Evolutionary conservation across 2,329 filamentous ascomycete species (phyloP).

Genomic region (Claviceps quebecensis): DNA sequence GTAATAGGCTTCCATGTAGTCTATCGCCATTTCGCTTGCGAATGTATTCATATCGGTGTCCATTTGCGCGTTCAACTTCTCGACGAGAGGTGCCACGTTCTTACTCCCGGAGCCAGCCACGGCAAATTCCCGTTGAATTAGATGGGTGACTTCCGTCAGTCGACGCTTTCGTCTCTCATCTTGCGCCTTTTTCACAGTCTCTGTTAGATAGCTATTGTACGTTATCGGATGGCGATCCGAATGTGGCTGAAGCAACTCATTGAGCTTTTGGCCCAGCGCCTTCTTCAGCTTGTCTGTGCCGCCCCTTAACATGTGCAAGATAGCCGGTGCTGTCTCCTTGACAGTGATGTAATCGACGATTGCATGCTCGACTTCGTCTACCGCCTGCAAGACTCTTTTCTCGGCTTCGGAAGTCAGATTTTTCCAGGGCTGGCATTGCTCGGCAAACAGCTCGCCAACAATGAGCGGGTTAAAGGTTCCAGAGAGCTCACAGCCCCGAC

Average conservation of each 20-base stretch:
- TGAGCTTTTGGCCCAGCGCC: conserved; percentile 15
- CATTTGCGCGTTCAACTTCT: background rate
- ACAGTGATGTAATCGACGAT: conserved; percentile 9
- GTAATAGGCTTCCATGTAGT: conserved; percentile 27
- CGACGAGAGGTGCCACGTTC: background rate
- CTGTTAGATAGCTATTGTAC: conserved; percentile 34
- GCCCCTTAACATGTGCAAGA: conserved; percentile 9
- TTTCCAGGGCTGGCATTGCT: conserved; percentile 43
- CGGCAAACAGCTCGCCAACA: conserved; percentile 42
- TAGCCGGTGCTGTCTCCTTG: conserved; percentile 4
- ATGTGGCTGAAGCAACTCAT: conserved; percentile 3
- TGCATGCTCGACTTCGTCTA: conserved; percentile 3
- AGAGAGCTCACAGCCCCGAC: conserved; percentile 36
- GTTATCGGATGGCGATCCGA: conserved; percentile 31
- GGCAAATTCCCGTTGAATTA: background rate
- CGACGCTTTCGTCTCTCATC: conserved; percentile 1
- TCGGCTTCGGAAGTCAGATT: conserved; percentile 19
- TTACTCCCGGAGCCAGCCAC: too few species aligned
- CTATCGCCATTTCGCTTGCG: conserved; percentile 12
- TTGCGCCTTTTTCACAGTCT: conserved; percentile 21
- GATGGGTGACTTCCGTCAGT: background rate
- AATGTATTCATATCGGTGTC: conserved; percentile 2
- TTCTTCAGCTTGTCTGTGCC: conserved; percentile 9
- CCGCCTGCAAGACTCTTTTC: conserved; percentile 4
- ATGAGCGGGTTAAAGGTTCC: conserved; percentile 47